Evolutionary conservation across 495 filamentous ascomycete species (phyloP), one percentile per base, ranked within the genome.

Genomic region (Lasiosphaeriaceae sp.): DNA sequence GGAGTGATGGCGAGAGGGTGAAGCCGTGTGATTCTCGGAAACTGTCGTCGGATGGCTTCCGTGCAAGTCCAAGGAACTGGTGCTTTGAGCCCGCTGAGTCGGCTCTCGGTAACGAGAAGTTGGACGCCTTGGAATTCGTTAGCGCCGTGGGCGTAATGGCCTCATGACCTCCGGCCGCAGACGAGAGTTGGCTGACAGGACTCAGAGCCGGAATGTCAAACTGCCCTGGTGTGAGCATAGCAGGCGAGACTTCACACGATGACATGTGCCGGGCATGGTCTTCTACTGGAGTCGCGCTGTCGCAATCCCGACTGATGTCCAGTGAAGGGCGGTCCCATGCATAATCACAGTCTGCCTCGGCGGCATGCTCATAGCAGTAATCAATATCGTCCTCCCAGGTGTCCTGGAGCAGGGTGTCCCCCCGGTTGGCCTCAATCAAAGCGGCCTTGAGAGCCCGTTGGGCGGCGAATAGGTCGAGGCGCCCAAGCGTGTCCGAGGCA

Each of bases 351-450:
- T 91, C 84, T 1, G 91, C 90, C 69, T 97, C 93, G 8, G 88
- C 90, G 47, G 86, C 90, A 69, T 94, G 84, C 59, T 96, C 89
- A 64, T 97, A 97, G 68, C 87, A 94, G 69, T 89, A 97, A 67
- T 96, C 92, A 62, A 97, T 93, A 62, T 92, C 91, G 44, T 92
- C 90, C 64, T 97, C 93, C 93, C 93, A 97, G 20, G 79, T 86
- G 45, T 85, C 81, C 37, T 66, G 64, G 7, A 54, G 23, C 8
- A 64, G 24, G 3, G 61, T 54, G n/a, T 85, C 82, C 23, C 80
- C 66, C 6, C 65, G 56, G 8, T 68, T 67, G 49, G 70, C 57
- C 16, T 77, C 66, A 3, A 64, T 67, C 31, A 67, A 16, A 8
- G 60, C 63, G 12, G 55, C 66, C 43, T 56, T 60, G 19, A 73